A percentile compares a stretch with the other conserved stretches of the same genome.
Evolutionary conservation across 495 filamentous ascomycete species (phyloP).

Genomic region (Trichocladium uniseriatum): DNA sequence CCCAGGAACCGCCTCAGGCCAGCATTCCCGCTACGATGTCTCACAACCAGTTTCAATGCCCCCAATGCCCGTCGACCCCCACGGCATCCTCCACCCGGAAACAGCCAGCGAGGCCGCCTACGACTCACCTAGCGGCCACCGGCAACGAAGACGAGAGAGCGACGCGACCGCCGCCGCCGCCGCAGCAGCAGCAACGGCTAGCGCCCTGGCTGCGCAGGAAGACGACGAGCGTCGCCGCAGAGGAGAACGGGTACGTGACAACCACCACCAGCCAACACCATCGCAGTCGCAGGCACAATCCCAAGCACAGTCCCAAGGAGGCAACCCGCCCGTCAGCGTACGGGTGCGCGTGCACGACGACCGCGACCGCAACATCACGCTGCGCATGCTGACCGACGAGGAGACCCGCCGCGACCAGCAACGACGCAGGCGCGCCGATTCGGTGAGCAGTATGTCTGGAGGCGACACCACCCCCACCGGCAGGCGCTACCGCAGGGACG

Average conservation of each 20-base stretch:
- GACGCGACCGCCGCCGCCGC: slow-evolving; percentile 35
- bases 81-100: slow-evolving; percentile 49
- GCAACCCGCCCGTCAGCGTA: slow-evolving; percentile 59
- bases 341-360: slow-evolving; percentile 76
- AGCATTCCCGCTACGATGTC: slow-evolving; percentile 27
- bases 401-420: slow-evolving; percentile 49
- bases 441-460: slow-evolving; percentile 40
- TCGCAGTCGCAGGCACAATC: neutral
- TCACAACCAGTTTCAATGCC: slow-evolving; percentile 37
- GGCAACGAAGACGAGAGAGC: slow-evolving; percentile 34
- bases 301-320: no score
- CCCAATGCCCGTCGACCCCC: slow-evolving; percentile 43
- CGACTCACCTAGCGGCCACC: slow-evolving; percentile 40
- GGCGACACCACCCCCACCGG: slow-evolving; percentile 31
- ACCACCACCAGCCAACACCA: neutral
- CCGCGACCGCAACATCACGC: slow-evolving; percentile 63
- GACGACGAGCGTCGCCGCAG: slow-evolving; percentile 30
- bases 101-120: slow-evolving; percentile 47
- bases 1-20: slow-evolving; percentile 18
- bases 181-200: slow-evolving; percentile 42
- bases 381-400: slow-evolving; percentile 70
- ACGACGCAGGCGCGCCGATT: slow-evolving; percentile 33
- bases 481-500: slow-evolving; percentile 38
- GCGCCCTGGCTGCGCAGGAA: slow-evolving; percentile 30
- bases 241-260: slow-evolving; percentile 33